phyloP scores from a whole-genome alignment of 805 yeast species.

The Sugiyamaella marilandica region DNA sequence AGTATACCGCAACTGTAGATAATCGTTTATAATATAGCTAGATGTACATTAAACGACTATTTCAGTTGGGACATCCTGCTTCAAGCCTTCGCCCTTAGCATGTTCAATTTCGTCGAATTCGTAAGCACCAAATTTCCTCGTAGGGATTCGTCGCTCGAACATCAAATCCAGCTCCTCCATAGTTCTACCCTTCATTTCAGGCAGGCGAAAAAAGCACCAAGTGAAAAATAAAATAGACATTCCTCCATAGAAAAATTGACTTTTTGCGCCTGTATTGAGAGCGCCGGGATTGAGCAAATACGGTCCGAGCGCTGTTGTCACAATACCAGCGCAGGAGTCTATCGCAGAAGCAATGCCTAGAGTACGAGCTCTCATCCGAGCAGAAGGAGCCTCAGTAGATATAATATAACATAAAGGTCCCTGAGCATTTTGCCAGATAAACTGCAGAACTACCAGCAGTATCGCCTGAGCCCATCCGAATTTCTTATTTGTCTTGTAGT shows the following conservation, averaged over 20 bases:
- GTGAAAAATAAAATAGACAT: constrained; percentile 28
- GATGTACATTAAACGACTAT: neutral
- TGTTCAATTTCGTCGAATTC: constrained; percentile 8
- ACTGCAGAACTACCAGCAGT: constrained; percentile 25
- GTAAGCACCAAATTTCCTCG: constrained; percentile 24
- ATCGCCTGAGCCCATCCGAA: constrained; percentile 12
- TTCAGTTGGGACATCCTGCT: neutral
- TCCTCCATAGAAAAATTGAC: constrained; percentile 45
- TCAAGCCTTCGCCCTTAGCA: constrained; percentile 5
- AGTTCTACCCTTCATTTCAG: constrained; percentile 55
- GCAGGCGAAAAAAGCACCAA: constrained; percentile 49
- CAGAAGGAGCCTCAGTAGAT: constrained; percentile 41
- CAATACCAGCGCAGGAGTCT: constrained; percentile 18
- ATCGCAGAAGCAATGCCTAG: constrained; percentile 39
- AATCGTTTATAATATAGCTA: neutral
- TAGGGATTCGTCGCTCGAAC: constrained; percentile 35
- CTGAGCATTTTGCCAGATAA: constrained; percentile 40
- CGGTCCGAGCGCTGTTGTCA: constrained; percentile 32
- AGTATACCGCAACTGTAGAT: neutral
- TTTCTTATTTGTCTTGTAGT: constrained; percentile 2
- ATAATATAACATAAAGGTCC: constrained; percentile 42
- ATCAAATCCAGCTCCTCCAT: constrained; percentile 54
- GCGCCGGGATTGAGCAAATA: constrained; percentile 44
- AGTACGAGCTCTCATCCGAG: constrained; percentile 39
- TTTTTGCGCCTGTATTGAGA: constrained; percentile 45